Evolutionary conservation across 1,284 basidiomycete genomes (phyloP).

Genomic region (Cutaneotrichosporon cutaneum): DNA sequence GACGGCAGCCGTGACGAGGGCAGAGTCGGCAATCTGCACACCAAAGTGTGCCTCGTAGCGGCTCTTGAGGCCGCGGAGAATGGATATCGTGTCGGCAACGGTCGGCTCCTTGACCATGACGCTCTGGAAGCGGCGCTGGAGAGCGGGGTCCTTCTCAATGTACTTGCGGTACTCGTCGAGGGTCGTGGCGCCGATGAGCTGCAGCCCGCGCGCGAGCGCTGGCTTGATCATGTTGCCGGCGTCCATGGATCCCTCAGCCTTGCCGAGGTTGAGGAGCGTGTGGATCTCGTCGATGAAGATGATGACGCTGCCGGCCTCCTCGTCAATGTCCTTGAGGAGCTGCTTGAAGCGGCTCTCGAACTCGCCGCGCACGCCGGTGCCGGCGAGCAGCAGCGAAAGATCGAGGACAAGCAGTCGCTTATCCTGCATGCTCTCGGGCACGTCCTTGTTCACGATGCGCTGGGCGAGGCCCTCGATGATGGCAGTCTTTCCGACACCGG

Average conservation of each 20-base stretch:
- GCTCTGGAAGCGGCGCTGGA: constrained; percentile 86
- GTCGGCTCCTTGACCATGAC: constrained; percentile 83
- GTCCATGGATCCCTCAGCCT: constrained; percentile 86
- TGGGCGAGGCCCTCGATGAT: constrained; percentile 84
- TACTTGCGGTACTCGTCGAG: constrained; percentile 87
- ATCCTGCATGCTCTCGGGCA: constrained; percentile 81
- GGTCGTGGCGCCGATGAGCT: constrained; percentile 84
- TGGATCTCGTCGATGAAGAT: constrained; percentile 90
- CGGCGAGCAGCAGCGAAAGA: constrained; percentile 75
- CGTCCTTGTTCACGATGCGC: constrained; percentile 83
- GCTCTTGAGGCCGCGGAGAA: constrained; percentile 79
- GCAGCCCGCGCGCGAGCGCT: constrained; percentile 77
- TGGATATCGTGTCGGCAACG: constrained; percentile 81
- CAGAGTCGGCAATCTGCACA: constrained; percentile 81
- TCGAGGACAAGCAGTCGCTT: constrained; percentile 81
- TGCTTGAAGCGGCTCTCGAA: constrained; percentile 92
- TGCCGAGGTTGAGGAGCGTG: constrained; percentile 64
- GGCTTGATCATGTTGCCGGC: constrained; percentile 66
- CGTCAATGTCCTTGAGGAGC: constrained; percentile 80
- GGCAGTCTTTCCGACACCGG: constrained; percentile 87
- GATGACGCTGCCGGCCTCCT: constrained; percentile 65
- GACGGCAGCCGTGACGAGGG: constrained; percentile 79
- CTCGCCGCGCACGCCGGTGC: constrained; percentile 82
- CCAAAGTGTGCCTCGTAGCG: constrained; percentile 87
- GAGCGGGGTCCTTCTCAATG: constrained; percentile 87